These are phyloP conservation scores for Solanum hybrid DNA, from an alignment of 305 asterid species.

Conservation along the genomic window DNA sequence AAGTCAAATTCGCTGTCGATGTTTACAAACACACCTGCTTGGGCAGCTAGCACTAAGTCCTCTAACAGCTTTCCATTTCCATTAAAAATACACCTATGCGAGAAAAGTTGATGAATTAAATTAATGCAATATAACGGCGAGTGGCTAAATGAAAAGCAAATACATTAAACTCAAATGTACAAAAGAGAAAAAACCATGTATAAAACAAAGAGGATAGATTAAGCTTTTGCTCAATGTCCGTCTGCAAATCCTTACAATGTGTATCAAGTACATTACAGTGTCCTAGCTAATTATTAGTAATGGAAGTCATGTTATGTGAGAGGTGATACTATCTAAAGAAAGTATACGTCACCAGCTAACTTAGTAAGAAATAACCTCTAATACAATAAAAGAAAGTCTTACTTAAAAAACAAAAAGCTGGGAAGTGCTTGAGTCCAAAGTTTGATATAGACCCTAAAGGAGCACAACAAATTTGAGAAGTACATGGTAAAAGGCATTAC, in stretches of 20 bases:
- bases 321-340: not conserved
- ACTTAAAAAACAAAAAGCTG: not conserved
- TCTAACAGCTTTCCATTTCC: slow-evolving; percentile 88
- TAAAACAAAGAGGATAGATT: not conserved
- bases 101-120: not conserved
- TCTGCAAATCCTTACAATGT: not conserved
- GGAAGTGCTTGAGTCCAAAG: not conserved
- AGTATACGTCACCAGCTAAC: not conserved
- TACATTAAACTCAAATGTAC: not conserved
- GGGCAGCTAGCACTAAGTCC: slow-evolving; percentile 82
- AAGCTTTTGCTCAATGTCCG: not conserved
- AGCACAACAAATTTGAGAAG: not conserved
- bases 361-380: not conserved
- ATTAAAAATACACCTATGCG: slow-evolving; percentile 74
- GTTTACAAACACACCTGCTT: slow-evolving; percentile 81
- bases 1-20: slow-evolving; percentile 89
- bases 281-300: not conserved
- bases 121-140: not conserved
- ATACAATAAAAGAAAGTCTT: not conserved
- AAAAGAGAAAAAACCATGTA: not conserved
- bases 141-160: not conserved
- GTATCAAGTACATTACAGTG: not conserved
- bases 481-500: not conserved
- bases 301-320: not conserved
- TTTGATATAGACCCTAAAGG: not conserved